phyloP scores from a whole-genome alignment of 1,284 basidiomycete species.

The Amylostereum areolatum region DNA sequence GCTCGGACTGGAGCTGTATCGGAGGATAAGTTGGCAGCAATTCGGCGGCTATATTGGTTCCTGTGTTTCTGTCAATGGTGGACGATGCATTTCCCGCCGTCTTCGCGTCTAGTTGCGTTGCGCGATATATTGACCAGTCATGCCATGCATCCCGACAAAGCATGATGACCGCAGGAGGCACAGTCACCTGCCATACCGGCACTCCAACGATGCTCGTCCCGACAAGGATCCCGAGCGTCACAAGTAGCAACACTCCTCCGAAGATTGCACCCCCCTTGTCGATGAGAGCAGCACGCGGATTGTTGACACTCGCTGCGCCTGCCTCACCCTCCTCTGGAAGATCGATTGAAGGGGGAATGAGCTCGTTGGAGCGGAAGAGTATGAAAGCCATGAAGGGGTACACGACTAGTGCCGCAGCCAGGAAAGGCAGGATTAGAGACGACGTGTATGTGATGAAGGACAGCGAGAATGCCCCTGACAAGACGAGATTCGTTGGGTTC shows the following conservation, averaged over 20 bases:
- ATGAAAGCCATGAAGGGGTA: conserved; percentile 44
- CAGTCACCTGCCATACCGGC: conserved; percentile 74
- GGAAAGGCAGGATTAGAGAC: conserved; percentile 65
- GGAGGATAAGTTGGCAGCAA: neutral
- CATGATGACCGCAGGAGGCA: conserved; percentile 73
- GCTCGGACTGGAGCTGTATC: neutral
- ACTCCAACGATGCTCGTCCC: conserved; percentile 42
- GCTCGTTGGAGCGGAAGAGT: conserved; percentile 43
- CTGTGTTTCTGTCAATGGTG: no score
- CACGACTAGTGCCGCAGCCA: conserved; percentile 52
- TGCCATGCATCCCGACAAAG: conserved; percentile 24
- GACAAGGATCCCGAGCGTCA: conserved; percentile 51
- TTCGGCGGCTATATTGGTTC: neutral
- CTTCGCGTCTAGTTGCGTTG: no score
- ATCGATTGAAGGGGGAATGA: conserved; percentile 43
- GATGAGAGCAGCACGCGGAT: conserved; percentile 40
- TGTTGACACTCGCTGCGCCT: conserved; percentile 37
- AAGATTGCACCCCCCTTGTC: conserved; percentile 31
- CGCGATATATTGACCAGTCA: conserved; percentile 20
- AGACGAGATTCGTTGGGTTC: conserved; percentile 66
- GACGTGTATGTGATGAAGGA: conserved; percentile 44
- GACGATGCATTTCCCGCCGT: no score
- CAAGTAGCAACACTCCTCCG: conserved; percentile 33
- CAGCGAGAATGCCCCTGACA: conserved; percentile 54
- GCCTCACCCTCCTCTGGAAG: conserved; percentile 33